These are phyloP conservation scores for Silene coronaria DNA, from an alignment of 179 eudicot species.

Conservation along the genomic window DNA sequence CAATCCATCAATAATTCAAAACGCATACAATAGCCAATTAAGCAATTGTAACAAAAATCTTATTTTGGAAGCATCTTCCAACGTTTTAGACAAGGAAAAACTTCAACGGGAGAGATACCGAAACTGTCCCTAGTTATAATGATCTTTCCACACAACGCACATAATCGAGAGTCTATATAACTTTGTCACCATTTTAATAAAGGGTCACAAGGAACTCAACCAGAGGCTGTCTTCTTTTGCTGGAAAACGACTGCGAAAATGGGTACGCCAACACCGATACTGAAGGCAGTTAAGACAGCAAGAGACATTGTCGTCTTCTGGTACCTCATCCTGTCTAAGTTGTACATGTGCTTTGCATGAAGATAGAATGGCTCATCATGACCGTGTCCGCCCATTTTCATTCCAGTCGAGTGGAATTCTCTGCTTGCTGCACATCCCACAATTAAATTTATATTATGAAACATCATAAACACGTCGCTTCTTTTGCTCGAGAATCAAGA, in stretches of 20 bases:
- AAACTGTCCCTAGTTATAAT: conserved; percentile 19
- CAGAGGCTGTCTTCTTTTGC: conserved; percentile 85
- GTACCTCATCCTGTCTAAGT: conserved; percentile 85
- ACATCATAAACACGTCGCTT: neutral
- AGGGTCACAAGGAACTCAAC: conserved; percentile 20
- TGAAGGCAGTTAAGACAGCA: conserved; percentile 57
- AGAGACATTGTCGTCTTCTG: conserved; percentile 60
- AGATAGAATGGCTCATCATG: conserved; percentile 74
- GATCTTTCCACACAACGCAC: conserved; percentile 21
- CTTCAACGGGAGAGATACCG: conserved; percentile 5
- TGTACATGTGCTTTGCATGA: conserved; percentile 98
- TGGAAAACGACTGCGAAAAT: conserved; percentile 81
- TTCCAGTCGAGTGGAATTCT: conserved; percentile 70
- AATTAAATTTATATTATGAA: neutral
- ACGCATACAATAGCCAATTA: conserved; percentile 5
- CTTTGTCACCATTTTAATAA: conserved; percentile 13
- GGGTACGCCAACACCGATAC: conserved; percentile 75
- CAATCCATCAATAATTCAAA: neutral
- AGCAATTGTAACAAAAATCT: conserved; percentile 13
- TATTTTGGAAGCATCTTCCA: conserved; percentile 21
- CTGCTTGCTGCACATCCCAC: conserved; percentile 39
- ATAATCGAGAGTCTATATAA: conserved; percentile 7
- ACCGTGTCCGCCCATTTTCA: conserved; percentile 80
- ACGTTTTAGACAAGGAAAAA: conserved; percentile 9
- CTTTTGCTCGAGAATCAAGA: too few species aligned